A percentile compares a stretch with the other conserved stretches of the same genome.
Evolutionary conservation across 345 rosid genomes (phyloP).

Genomic region (Turritis glabra): DNA sequence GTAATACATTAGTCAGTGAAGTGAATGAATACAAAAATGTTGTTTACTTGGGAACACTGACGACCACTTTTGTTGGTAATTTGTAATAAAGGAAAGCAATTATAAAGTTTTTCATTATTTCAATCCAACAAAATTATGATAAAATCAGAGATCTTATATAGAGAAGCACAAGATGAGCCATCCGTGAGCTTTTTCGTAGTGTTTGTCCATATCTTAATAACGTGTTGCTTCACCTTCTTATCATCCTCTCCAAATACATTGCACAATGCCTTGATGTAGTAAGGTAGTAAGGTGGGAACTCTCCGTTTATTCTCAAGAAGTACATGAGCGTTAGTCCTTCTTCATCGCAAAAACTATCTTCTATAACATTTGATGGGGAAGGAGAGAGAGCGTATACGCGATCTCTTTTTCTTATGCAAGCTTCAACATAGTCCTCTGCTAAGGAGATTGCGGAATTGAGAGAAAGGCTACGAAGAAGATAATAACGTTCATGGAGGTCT

Average conservation of each 20-base stretch:
- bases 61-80: slow-evolving; percentile 27
- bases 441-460: slow-evolving; percentile 11
- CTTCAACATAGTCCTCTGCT: neutral
- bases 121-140: neutral
- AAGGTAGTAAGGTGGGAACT: slow-evolving; percentile 28
- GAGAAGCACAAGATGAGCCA: slow-evolving; percentile 7
- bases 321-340: slow-evolving; percentile 1
- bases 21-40: slow-evolving; percentile 26
- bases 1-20: slow-evolving; percentile 35
- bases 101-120: neutral
- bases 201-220: slow-evolving; percentile 1
- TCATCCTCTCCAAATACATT: slow-evolving; percentile 11
- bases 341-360: neutral
- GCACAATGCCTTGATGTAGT: slow-evolving; percentile 30
- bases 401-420: slow-evolving; percentile 20
- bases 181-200: neutral
- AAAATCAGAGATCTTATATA: neutral
- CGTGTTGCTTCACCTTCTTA: slow-evolving; percentile 20
- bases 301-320: neutral
- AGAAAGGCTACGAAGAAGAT: slow-evolving; percentile 12
- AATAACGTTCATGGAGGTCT: slow-evolving; percentile 9
- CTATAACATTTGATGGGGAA: neutral
- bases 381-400: slow-evolving; percentile 3
- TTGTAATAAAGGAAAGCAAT: neutral
- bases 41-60: slow-evolving; percentile 29